Percentiles rank a stretch among this genome's conserved stretches.
These are phyloP conservation scores for Talaromyces stipitatus DNA, from an alignment of 495 filamentous ascomycete genomes.

Conservation along the genomic window DNA sequence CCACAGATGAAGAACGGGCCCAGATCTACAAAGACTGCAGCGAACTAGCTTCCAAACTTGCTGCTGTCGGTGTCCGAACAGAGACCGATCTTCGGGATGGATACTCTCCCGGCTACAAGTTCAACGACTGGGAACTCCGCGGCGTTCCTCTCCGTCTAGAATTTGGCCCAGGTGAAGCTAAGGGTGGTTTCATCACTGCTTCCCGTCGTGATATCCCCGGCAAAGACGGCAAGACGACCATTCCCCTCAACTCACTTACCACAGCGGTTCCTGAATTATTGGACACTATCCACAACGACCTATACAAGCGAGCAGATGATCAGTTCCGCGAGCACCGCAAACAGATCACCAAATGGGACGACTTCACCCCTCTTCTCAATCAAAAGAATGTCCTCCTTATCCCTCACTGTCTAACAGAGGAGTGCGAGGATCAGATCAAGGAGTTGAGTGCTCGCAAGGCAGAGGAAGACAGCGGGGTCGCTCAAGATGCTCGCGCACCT, in stretches of 20 bases:
- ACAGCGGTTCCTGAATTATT: conserved; percentile 69
- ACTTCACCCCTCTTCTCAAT: conserved; percentile 81
- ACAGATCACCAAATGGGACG: conserved; percentile 75
- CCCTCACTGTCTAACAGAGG: conserved; percentile 70
- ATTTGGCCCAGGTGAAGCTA: conserved; percentile 88
- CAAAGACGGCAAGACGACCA: conserved; percentile 62
- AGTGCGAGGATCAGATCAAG: conserved; percentile 93
- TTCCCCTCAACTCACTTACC: conserved; percentile 63
- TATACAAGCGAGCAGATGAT: conserved; percentile 75
- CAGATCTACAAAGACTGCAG: conserved; percentile 65
- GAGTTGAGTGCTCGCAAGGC: conserved; percentile 68
- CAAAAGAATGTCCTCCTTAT: conserved; percentile 86
- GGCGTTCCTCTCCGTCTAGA: conserved; percentile 90
- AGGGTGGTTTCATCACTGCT: conserved; percentile 71
- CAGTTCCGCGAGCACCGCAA: conserved; percentile 72
- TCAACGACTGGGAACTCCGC: conserved; percentile 95
- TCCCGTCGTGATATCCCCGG: conserved; percentile 74
- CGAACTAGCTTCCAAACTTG: conserved; percentile 54
- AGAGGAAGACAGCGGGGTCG: conserved; percentile 55
- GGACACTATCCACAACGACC: conserved; percentile 77
- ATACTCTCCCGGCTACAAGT: conserved; percentile 93
- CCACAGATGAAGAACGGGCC: conserved; percentile 63
- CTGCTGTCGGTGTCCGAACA: conserved; percentile 57
- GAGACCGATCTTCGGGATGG: conserved; percentile 74
- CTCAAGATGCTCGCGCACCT: conserved; percentile 73